phyloP scores from a whole-genome alignment of 371 early-diverging fungal species.

The Syncephalastrum contaminatum region DNA sequence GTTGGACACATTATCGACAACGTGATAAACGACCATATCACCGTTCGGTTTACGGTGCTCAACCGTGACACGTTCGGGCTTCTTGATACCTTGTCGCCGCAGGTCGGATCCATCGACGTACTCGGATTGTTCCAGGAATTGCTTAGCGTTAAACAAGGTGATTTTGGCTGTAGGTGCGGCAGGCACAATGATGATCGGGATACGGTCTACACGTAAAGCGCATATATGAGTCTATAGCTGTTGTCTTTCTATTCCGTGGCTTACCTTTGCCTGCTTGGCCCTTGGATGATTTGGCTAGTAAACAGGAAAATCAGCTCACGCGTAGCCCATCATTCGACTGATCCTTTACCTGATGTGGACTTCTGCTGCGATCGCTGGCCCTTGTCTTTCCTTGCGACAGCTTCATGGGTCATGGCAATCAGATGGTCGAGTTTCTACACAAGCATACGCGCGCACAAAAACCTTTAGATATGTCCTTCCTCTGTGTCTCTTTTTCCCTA shows the following conservation, averaged over 20 bases:
- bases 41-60: conserved; percentile 55
- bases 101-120: conserved; percentile 64
- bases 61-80: conserved; percentile 60
- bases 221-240: not conserved
- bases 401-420: too few species aligned
- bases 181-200: conserved; percentile 90
- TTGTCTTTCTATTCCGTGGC: not conserved
- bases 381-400: too few species aligned
- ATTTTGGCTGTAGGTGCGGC: conserved; percentile 80
- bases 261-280: not conserved
- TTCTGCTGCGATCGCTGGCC: too few species aligned
- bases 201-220: conserved; percentile 35
- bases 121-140: conserved; percentile 74
- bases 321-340: too few species aligned
- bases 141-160: conserved; percentile 82
- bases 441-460: not conserved
- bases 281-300: conserved; percentile 6
- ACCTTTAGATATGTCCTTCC: not conserved
- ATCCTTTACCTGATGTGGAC: conserved; percentile 2
- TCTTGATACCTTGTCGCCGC: conserved; percentile 62
- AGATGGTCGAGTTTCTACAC: not conserved
- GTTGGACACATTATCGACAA: conserved; percentile 69
- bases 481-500: not conserved
- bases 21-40: conserved; percentile 56
- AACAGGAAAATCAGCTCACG: too few species aligned